Evolutionary conservation across 176 grass and related monocot species (phyloP).

Genomic region (Triticum turgidum): DNA sequence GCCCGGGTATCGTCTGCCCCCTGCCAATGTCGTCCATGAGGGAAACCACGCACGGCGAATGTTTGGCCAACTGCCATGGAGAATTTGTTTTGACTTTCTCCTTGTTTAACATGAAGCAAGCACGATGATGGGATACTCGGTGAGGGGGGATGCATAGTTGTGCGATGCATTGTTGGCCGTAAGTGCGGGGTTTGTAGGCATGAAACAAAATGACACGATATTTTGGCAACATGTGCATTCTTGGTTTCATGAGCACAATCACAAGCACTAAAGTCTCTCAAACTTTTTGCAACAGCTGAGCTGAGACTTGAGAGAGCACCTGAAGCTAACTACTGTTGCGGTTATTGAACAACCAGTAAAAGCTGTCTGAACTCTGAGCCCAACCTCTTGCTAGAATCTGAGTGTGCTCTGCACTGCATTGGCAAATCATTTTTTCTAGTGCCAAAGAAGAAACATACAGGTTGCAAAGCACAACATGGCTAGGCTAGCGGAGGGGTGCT

Average conservation of each 20-base stretch:
- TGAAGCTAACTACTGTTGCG: not conserved
- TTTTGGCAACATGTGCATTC: too few relatives aligned
- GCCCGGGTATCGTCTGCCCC: too few relatives aligned
- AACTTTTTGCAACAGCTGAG: not conserved
- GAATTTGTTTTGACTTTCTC: too few relatives aligned
- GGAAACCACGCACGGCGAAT: too few relatives aligned
- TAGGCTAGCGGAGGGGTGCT: not conserved
- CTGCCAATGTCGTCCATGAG: too few relatives aligned
- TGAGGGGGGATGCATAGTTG: too few relatives aligned
- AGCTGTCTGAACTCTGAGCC: constrained; percentile 27
- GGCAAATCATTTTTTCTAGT: not conserved
- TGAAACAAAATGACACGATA: too few relatives aligned
- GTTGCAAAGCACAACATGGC: not conserved
- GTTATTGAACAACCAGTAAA: not conserved
- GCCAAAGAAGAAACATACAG: not conserved
- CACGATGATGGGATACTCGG: too few relatives aligned
- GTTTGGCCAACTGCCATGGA: too few relatives aligned
- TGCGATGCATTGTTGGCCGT: too few relatives aligned
- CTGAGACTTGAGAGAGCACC: not conserved
- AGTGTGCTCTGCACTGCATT: constrained; percentile 12
- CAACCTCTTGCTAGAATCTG: not conserved
- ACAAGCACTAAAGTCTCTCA: not conserved
- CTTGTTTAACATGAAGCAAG: too few relatives aligned
- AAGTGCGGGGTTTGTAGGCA: too few relatives aligned
- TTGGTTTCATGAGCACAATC: not conserved